These are phyloP conservation scores for Falciphora oryzae DNA, from an alignment of 2,329 filamentous ascomycete genomes.

Conservation along the genomic window DNA sequence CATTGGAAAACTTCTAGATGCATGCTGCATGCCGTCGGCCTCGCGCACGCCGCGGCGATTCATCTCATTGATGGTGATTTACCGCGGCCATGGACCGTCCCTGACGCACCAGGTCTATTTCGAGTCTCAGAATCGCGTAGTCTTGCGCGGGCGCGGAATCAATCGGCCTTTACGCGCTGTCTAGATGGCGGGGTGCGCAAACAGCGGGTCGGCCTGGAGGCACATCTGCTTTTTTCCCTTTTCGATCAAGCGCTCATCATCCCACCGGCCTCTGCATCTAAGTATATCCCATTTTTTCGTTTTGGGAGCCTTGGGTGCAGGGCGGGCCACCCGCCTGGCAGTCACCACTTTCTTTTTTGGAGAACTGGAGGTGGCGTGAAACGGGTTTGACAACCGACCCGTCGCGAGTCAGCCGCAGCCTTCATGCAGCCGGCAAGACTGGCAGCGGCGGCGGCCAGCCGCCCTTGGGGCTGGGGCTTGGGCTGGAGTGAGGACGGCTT, in stretches of 20 bases:
- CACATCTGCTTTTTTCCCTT: neutral
- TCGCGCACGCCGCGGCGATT: neutral
- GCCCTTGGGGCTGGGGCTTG: too few relatives aligned
- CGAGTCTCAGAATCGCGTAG: neutral
- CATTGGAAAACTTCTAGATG: neutral
- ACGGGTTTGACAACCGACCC: neutral
- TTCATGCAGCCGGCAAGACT: neutral
- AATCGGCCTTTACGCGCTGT: neutral
- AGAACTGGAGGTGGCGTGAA: neutral
- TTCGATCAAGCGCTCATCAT: neutral
- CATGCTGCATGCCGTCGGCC: too few relatives aligned
- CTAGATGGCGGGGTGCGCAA: neutral
- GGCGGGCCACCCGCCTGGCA: neutral
- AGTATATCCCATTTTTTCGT: neutral
- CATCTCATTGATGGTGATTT: neutral
- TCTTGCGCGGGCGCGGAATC: neutral
- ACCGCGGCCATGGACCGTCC: neutral
- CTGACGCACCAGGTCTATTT: neutral
- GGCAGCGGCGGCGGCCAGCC: too few relatives aligned
- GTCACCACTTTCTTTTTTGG: neutral
- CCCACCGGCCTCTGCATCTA: neutral
- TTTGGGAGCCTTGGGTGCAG: too few relatives aligned
- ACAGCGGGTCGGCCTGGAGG: neutral
- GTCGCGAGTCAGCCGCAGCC: neutral
- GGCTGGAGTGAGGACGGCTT: too few relatives aligned